Base-by-base conservation (phyloP, 2,329 filamentous ascomycete genomes). In the Alternaria ethzedia region DNA sequence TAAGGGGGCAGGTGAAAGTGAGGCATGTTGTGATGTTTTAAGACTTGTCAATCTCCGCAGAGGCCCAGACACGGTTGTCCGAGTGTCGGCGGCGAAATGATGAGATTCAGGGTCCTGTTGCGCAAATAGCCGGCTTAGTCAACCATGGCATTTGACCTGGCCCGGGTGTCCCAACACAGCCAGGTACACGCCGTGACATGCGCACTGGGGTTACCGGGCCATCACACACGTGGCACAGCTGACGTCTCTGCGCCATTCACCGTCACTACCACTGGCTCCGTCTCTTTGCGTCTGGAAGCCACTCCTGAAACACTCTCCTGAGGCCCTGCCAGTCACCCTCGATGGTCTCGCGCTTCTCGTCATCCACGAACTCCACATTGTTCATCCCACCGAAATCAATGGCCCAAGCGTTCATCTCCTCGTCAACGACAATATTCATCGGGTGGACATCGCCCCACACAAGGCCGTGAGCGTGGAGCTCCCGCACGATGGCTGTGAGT, bases 311-410 rank as follows among this genome's bases (percentile, higher is more conserved):
- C 43, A 59, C 20, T 13, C 59, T 41, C 26, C 6, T 57, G 32
- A 56, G 43, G 20, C 54, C 32, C 50, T 58, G 54, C 50, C 30
- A 28, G 36, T 82, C 78, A 30, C 81, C 78, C 61, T 79, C 70
- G 44, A 72, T 43, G 21, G 75, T 80, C 57, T 76, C 76, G 20
- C 70, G 66, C 58, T 77, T 71, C 52, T 80, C 74, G 54, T 75
- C 62, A 57, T 80, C 76, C 11, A 82, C 77, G 77, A 78, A 82
- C 28, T 76, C 75, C 12, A 74, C 49, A 28, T 78, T 79, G 58
- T 72, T 79, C 26, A 75, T 75, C 43, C 78, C 78, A 4, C 75
- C 78, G 70, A 81, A 80, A 63, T 78, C 78, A 59, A 80, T 76
- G 23, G 80, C 67, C 76, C 74, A 80, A 49, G 74, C 75, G 23